Conservation (phyloP, 768 basidiomycete genomes). For the Tubosaeta sp. region DNA sequence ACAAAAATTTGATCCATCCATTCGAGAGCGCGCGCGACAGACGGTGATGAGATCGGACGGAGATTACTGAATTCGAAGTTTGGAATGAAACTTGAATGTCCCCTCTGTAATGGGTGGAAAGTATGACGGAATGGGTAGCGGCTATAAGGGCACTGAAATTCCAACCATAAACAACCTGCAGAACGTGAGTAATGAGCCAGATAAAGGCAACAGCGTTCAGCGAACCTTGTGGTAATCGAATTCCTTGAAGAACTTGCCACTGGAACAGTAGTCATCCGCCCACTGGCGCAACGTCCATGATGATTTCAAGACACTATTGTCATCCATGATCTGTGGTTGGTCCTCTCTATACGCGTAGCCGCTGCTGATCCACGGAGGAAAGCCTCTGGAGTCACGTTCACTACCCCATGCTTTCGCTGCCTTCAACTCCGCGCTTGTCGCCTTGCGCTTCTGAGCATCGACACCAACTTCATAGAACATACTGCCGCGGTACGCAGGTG, state of each 20-base stretch:
- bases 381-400: conserved; percentile 44
- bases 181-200: conserved; percentile 22
- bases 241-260: conserved; percentile 69
- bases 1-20: conserved; percentile 65
- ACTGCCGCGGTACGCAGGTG: conserved; percentile 60
- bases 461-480: conserved; percentile 56
- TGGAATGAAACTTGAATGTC: conserved; percentile 46
- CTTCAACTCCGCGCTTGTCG: conserved; percentile 41
- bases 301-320: conserved; percentile 38
- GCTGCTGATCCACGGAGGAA: conserved; percentile 46
- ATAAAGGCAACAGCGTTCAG: background rate
- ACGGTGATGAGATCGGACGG: conserved; percentile 61
- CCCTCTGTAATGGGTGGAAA: conserved; percentile 38
- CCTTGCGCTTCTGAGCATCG: conserved; percentile 34
- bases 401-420: conserved; percentile 41
- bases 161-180: conserved; percentile 58
- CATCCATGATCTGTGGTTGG: conserved; percentile 24
- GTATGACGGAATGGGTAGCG: conserved; percentile 36
- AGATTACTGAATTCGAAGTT: conserved; percentile 44
- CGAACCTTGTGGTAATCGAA: conserved; percentile 68
- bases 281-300: conserved; percentile 66
- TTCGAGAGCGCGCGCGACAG: conserved; percentile 67
- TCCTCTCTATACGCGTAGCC: conserved; percentile 31
- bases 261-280: conserved; percentile 80
- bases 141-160: conserved; percentile 38